Evolutionary conservation across 2,329 filamentous ascomycete species (phyloP).

Genomic region (Fusarium secorum): DNA sequence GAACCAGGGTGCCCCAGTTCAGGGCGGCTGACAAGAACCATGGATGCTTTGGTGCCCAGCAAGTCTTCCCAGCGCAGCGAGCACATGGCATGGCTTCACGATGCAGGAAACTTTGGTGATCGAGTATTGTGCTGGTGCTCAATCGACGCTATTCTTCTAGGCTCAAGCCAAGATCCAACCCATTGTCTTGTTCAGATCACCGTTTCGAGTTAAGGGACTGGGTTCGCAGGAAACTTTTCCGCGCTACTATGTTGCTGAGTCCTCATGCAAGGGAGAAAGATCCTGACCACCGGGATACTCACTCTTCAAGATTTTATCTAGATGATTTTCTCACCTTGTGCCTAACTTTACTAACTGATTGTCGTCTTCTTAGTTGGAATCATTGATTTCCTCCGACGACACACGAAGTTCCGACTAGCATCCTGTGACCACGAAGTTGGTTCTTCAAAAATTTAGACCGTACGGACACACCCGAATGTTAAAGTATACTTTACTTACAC

Average conservation of each 20-base stretch:
- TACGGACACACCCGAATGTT: slow-evolving; percentile 20
- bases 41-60: slow-evolving; percentile 33
- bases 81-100: slow-evolving; percentile 13
- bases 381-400: slow-evolving; percentile 3
- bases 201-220: neutral
- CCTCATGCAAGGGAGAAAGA: slow-evolving; percentile 33
- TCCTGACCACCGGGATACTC: slow-evolving; percentile 25
- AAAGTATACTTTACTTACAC: slow-evolving; percentile 14
- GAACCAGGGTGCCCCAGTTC: slow-evolving; percentile 34
- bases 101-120: slow-evolving; percentile 1
- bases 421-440: slow-evolving; percentile 29
- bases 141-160: slow-evolving; percentile 1
- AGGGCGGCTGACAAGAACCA: slow-evolving; percentile 35
- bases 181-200: neutral
- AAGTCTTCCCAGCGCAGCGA: neutral
- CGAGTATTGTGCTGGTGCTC: neutral
- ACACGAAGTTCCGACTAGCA: slow-evolving; percentile 8
- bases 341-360: slow-evolving; percentile 31
- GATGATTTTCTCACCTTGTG: slow-evolving; percentile 12
- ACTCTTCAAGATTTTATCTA: slow-evolving; percentile 28
- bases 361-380: slow-evolving; percentile 22
- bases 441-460: neutral
- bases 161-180: neutral
- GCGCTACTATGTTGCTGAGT: slow-evolving; percentile 21
- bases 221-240: slow-evolving; percentile 22